Percentiles rank a stretch among this genome's conserved stretches.
phyloP scores from a whole-genome alignment of 805 yeast genomes.

The Candida namnaoensis region DNA sequence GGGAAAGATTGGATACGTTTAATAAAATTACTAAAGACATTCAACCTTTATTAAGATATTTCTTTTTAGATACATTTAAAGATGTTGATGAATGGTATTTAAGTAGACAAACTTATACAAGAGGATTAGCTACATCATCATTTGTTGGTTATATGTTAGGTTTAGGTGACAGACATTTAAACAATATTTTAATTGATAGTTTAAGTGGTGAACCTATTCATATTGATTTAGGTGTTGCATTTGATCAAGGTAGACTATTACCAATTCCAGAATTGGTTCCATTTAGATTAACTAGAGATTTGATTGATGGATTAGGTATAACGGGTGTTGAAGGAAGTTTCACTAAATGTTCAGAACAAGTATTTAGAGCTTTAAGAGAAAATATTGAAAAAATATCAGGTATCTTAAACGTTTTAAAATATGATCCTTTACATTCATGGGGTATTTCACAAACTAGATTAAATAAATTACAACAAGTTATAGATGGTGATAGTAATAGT shows the following conservation, averaged over 20 bases:
- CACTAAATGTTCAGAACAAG: slow-evolving; percentile 62
- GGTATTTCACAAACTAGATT: slow-evolving; percentile 67
- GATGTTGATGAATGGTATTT: slow-evolving; percentile 70
- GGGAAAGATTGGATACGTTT: slow-evolving; percentile 37
- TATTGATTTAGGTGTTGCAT: slow-evolving; percentile 93
- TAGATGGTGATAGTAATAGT: too few species aligned
- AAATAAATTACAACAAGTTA: slow-evolving; percentile 38
- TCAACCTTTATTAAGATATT: slow-evolving; percentile 60
- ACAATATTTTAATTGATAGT: slow-evolving; percentile 77
- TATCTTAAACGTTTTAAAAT: slow-evolving; percentile 74
- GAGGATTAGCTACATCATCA: slow-evolving; percentile 78
- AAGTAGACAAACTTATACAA: slow-evolving; percentile 54
- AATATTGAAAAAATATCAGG: slow-evolving; percentile 67
- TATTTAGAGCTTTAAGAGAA: slow-evolving; percentile 54
- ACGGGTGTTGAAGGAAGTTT: slow-evolving; percentile 80
- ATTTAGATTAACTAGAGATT: slow-evolving; percentile 81
- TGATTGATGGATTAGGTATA: slow-evolving; percentile 89
- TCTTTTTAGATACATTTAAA: slow-evolving; percentile 58
- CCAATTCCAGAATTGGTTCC: slow-evolving; percentile 93
- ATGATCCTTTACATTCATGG: slow-evolving; percentile 95
- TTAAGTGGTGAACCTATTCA: slow-evolving; percentile 89
- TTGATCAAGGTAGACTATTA: slow-evolving; percentile 82
- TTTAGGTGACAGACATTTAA: slow-evolving; percentile 91
- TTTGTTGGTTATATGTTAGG: slow-evolving; percentile 87
- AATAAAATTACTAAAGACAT: slow-evolving; percentile 38